Evolutionary conservation across 1,284 basidiomycete species (phyloP), one percentile per base, ranked within the genome.

Genomic region (Mycosarcoma maydis): DNA sequence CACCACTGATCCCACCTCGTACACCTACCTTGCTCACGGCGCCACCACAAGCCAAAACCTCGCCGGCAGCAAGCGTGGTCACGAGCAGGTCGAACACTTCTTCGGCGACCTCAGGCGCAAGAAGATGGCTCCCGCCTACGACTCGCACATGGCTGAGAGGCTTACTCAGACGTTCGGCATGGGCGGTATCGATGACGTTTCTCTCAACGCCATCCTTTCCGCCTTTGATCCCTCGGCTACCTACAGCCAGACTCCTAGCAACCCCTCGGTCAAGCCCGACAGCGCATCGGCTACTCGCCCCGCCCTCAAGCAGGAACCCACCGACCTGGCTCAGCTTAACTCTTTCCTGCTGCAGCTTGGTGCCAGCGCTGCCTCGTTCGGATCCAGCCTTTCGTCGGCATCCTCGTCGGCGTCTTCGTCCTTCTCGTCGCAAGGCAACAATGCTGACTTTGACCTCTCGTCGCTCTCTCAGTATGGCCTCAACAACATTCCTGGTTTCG

Each of bases 281-380:
- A 19, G 30, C 23, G 22, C 11, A 16, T 17, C 27, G 14, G 41
- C 48, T 17, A 39, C 45, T 19, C 59, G 60, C 19, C 20, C 34
- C 9, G 87, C 86, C 1, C 87, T 87, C 74, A 78, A 83, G 41
- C 66, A 69, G 48, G 55, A 69, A 39, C 83, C 85, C 9, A 42
- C 64, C 14, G 78, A 82, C 55, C 62, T 82, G 9, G 81, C 78
- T 6, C 73, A 82, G 48, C 62, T 80, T 68, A 78, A 78, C 61
- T 62, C 75, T 32, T 81, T 80, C 69, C 71, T 82, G 16, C 56
- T 80, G 17, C 78, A 79, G 64, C 75, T 83, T 51, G 76, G 79
- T 44, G 80, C 64, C 67, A 78, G 57, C 44, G 75, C 75, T 23
- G 73, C 72, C 34, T 71, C 72, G 9, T 40, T 52, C 41, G 60